Base-by-base conservation (phyloP, 2,329 filamentous ascomycete species). In the Sporothrix brunneoviolacea region DNA sequence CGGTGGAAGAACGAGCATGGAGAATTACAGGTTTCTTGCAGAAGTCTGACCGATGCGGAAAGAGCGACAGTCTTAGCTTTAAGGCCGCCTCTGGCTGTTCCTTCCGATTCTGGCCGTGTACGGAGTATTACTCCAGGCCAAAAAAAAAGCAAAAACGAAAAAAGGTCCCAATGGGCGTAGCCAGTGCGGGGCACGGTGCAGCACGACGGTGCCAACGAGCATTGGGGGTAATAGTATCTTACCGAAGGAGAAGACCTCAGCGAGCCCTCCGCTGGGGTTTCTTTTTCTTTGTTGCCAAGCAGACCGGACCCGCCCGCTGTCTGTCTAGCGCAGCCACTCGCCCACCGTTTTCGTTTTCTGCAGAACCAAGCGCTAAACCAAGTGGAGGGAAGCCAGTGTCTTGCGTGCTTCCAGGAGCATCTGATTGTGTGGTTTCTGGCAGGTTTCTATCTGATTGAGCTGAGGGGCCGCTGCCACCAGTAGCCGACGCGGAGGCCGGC, bases 61-160 rank as follows among this genome's bases (percentile, higher is more conserved):
- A 32, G 27, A 18, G 19, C 15, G 18, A 21, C 13, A n/a, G 36
- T 9, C 4, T 18, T 4, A 15, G 12, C 7, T 15, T 12, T 7
- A 33, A 33, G 15, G 15, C 18, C 19, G 12, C 42, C 30, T 30
- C 38, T 32, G 19, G 44, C n/a, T 42, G 38, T n/a, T 39, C 44
- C 35, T 52, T 52, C 50, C 50, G 50, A 36, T 44, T 48, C 19
- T 52, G 50, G 50, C 45, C 50, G 51, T 44, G 44, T 35, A 39
- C 36, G 21, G 18, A 8, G 18, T 12, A n/a, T n/a, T n/a, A n/a
- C n/a, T n/a, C 16, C 18, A 48, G 33, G 33, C n/a, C n/a, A n/a
- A n/a, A n/a, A 22, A 48, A 39, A 44, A 40, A 43, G 24, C 21
- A 40, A 38, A 16, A 36, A 39, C 8, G 13, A 16, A 4, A 8